These are phyloP conservation scores for Perilla frutescens DNA, from an alignment of 257 asterid genomes.

Conservation along the genomic window DNA sequence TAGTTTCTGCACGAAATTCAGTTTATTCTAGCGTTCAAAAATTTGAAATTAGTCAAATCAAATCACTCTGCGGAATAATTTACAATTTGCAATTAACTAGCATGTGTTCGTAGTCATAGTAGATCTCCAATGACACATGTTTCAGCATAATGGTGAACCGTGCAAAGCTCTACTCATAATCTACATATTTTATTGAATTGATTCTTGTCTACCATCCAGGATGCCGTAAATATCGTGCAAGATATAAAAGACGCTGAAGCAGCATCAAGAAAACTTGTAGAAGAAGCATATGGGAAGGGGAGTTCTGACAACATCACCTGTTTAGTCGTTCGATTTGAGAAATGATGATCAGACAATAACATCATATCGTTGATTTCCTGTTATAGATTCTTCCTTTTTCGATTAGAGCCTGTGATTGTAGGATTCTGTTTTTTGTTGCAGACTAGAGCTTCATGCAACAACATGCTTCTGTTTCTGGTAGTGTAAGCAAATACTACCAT, in stretches of 20 bases:
- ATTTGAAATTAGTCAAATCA: neutral
- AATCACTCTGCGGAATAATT: neutral
- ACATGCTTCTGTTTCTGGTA: conserved; percentile 8
- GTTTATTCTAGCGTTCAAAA: neutral
- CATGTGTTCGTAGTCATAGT: neutral
- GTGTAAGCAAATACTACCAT: conserved; percentile 12
- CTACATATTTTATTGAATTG: neutral
- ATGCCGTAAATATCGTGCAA: conserved; percentile 71
- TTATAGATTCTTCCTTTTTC: neutral
- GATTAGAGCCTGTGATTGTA: neutral
- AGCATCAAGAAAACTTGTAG: conserved; percentile 66
- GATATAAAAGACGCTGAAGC: conserved; percentile 66
- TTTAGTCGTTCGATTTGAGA: conserved; percentile 72
- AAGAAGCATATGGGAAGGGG: conserved; percentile 70
- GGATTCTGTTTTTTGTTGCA: neutral
- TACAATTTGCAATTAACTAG: neutral
- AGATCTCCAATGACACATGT: neutral
- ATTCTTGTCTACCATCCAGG: conserved; percentile 45
- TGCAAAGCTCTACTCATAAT: neutral
- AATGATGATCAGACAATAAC: conserved; percentile 30
- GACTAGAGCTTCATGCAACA: conserved; percentile 3
- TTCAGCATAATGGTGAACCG: neutral
- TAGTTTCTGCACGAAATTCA: neutral
- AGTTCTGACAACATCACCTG: conserved; percentile 83
- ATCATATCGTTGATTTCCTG: conserved; percentile 8